Evolutionary conservation across 164 flowering plant species (phyloP), one percentile per base, ranked within the genome.

Genomic region (Brasenia schreberi): DNA sequence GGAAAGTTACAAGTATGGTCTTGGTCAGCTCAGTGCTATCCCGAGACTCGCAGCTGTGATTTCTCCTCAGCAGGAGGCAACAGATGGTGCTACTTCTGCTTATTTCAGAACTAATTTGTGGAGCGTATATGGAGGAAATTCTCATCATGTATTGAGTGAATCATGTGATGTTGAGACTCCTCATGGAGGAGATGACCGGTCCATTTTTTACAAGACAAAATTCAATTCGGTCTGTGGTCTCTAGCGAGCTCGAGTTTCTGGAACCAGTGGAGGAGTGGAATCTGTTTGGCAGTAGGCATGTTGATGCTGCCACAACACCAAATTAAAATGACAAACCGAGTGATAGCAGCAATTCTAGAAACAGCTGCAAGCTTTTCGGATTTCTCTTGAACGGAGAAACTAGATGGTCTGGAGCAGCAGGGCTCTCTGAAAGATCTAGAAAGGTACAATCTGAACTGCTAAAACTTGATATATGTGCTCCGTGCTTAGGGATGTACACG

Each of bases 361-460:
- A 77, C 59, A 77, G 76, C 49, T 86, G 89, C 65, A 90, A 82
- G 68, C 77, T 93, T 16, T 93, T 90, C 66, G 98, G 98, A 5
- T 82, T 85, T 74, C 73, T 94, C 66, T 77, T 92, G 77, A 75
- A 79, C 6, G 82, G 71, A 52, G 93, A 84, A 66, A 59, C 80
- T 42, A 84, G 27, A 77, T 70, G n/a, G 66, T 77, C 5, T 81
- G 77, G 68, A 75, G 65, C 68, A 77, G 85, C 39, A 74, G 77
- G 65, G 83, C 80, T 45, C 53, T 12, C 53, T 45, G 27, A 23
- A 23, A 23, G 2, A 2, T 0, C 2, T 64, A 88, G 88, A 11
- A 92, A 92, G 86, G 98, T 89, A 76, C 73, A 77, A 64, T 66
- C 65, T 44, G 1, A 19, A 45, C 53, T 45, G 53, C 53, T 7